Conservation (phyloP, 257 asterid species). For the Agastache rugosa region DNA sequence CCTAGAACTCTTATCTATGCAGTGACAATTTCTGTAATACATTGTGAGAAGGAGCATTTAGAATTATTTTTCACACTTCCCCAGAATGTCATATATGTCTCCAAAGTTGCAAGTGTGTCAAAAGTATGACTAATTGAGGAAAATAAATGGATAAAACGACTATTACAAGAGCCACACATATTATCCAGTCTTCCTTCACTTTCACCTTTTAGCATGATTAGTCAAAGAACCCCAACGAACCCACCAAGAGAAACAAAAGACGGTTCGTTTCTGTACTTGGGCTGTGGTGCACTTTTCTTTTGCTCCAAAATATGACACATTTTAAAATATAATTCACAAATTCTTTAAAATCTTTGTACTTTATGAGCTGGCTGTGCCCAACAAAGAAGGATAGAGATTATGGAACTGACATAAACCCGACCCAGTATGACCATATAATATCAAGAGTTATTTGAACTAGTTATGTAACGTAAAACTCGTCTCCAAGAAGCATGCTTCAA, state of each 20-base stretch:
- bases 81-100: neutral
- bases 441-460: neutral
- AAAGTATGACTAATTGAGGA: slow-evolving; percentile 10
- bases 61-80: slow-evolving; percentile 9
- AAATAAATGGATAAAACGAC: neutral
- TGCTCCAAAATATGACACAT: neutral
- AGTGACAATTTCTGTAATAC: slow-evolving; percentile 12
- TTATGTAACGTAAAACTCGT: neutral
- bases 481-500: slow-evolving; percentile 17
- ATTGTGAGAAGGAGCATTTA: neutral
- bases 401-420: neutral
- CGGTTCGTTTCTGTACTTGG: neutral
- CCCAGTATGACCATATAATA: slow-evolving; percentile 17
- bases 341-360: neutral
- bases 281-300: slow-evolving; percentile 6
- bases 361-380: slow-evolving; percentile 11
- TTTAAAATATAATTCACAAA: neutral
- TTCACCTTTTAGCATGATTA: slow-evolving; percentile 16
- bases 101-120: slow-evolving; percentile 1
- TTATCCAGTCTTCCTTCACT: neutral
- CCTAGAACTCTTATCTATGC: slow-evolving; percentile 3
- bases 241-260: slow-evolving; percentile 12
- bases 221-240: neutral
- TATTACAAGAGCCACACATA: neutral
- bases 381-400: slow-evolving; percentile 11